phyloP scores from a whole-genome alignment of 1,139 yeast genomes.

The Spencermartinsiella ligniputridi region DNA sequence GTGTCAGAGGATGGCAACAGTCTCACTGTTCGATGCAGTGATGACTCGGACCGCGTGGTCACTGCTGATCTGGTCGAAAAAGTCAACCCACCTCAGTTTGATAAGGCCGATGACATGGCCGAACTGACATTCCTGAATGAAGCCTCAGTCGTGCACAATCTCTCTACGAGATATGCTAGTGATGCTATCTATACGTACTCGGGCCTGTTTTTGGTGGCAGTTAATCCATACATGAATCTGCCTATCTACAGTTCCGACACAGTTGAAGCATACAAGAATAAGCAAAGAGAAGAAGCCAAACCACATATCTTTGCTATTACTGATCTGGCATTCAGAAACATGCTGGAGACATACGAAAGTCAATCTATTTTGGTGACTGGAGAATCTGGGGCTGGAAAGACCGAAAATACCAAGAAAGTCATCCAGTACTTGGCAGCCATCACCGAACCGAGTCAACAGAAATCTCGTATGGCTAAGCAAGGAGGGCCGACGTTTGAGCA shows the following conservation, averaged over 20 bases:
- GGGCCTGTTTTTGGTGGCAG: slow-evolving; percentile 91
- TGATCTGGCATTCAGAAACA: slow-evolving; percentile 77
- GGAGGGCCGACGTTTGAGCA: slow-evolving; percentile 54
- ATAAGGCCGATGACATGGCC: slow-evolving; percentile 92
- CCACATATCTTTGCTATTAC: slow-evolving; percentile 95
- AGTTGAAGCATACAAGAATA: slow-evolving; percentile 49
- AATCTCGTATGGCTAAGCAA: slow-evolving; percentile 12
- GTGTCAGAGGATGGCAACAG: slow-evolving; percentile 47
- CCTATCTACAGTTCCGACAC: slow-evolving; percentile 67
- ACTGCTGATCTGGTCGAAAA: slow-evolving; percentile 51
- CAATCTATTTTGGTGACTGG: slow-evolving; percentile 96
- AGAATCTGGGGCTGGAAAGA: slow-evolving; percentile 98
- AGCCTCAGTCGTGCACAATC: slow-evolving; percentile 84
- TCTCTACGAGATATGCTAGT: slow-evolving; percentile 68
- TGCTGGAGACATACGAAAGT: slow-evolving; percentile 65
- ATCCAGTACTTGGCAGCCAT: slow-evolving; percentile 87
- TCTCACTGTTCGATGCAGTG: slow-evolving; percentile 50
- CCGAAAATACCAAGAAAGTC: slow-evolving; percentile 95
- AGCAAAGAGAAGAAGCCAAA: slow-evolving; percentile 44
- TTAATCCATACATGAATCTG: slow-evolving; percentile 80
- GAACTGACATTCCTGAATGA: slow-evolving; percentile 91
- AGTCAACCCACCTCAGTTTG: slow-evolving; percentile 84
- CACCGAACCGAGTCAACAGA: slow-evolving; percentile 32
- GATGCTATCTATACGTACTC: slow-evolving; percentile 76
- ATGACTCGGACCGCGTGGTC: slow-evolving; percentile 45